Evolutionary conservation across 495 filamentous ascomycete species (phyloP), one percentile per base, ranked within the genome.

Genomic region (Neurospora tetrasperma): DNA sequence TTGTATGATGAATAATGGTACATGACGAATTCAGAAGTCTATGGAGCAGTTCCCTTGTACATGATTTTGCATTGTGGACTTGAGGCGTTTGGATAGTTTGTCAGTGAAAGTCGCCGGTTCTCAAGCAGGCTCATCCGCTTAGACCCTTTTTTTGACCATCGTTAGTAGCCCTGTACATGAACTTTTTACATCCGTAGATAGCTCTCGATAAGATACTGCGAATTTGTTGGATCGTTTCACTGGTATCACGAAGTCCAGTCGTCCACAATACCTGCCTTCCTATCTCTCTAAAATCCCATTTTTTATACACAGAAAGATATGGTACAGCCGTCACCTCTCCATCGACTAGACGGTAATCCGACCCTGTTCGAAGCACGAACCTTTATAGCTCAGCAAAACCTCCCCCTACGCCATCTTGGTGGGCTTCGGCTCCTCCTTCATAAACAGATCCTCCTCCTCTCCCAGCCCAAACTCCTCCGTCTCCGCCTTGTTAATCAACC

Each of bases 321-420:
- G 54, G 27, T 66, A 66, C 54, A 66, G 6, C 54, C 54, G 27
- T 62, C 54, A 18, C 1, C 20, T 38, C 23, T 31, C 1, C 4
- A 59, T 2, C 14, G 8, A 38, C 20, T 2, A 27, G 27, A 66
- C 54, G 54, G 54, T 66, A 35, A 62, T 62, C 23, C 14, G 23
- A 59, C 48, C 48, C 48, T 14, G 2, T 59, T 31, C 48, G 9
- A 10, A 54, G 9, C 9, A 40, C 46, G 11, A 0, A 42, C 4
- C 10, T 6, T 6, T 38, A 3, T 35, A 5, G 35, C 5, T 5
- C 35, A 35, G 5, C 35, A 3, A 35, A 35, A 3, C 35, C 5
- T 35, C 35, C 35, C 35, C 35, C 35, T 38, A 38, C 35, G 87
- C 87, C 81, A 90, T 89, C 81, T 90, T 88, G 68, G 79, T 88